phyloP scores from a whole-genome alignment of 805 yeast genomes.

The Barnettozyma sucrosica region DNA sequence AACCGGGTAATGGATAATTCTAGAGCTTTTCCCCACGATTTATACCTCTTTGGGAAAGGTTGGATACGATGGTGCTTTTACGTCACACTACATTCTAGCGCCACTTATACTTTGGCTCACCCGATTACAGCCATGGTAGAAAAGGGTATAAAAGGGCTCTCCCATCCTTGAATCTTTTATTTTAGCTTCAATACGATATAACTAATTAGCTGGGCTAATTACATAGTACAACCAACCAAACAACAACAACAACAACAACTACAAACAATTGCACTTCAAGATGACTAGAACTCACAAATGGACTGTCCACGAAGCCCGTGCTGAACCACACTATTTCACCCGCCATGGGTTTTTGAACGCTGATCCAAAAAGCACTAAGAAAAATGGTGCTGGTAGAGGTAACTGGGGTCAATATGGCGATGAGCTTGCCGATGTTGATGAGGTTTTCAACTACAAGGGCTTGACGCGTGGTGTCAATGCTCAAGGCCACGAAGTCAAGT shows the following conservation, averaged over 20 bases:
- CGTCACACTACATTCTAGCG: conserved; percentile 1
- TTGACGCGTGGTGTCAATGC: conserved; percentile 46
- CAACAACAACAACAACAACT: background rate
- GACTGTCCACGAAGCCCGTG: conserved; percentile 54
- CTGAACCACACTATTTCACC: conserved; percentile 69
- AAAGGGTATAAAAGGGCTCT: background rate
- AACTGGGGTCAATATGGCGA: conserved; percentile 88
- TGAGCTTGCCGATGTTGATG: conserved; percentile 60
- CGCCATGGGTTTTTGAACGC: conserved; percentile 65
- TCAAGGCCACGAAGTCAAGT: conserved; percentile 36
- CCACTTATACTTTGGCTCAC: background rate
- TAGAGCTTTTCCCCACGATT: conserved; percentile 5
- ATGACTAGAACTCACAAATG: conserved; percentile 82
- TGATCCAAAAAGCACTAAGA: conserved; percentile 73
- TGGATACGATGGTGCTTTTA: background rate
- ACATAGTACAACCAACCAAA: too few relatives aligned
- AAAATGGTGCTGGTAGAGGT: conserved; percentile 78
- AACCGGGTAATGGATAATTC: background rate
- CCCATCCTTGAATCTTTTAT: background rate
- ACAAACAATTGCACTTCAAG: background rate
- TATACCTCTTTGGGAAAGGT: background rate
- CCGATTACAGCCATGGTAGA: background rate
- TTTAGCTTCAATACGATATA: background rate
- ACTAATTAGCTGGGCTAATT: background rate
- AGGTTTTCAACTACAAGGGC: conserved; percentile 43